These are phyloP conservation scores for Cladosporium sp. DNA, from an alignment of 2,329 filamentous ascomycete genomes.

Conservation along the genomic window DNA sequence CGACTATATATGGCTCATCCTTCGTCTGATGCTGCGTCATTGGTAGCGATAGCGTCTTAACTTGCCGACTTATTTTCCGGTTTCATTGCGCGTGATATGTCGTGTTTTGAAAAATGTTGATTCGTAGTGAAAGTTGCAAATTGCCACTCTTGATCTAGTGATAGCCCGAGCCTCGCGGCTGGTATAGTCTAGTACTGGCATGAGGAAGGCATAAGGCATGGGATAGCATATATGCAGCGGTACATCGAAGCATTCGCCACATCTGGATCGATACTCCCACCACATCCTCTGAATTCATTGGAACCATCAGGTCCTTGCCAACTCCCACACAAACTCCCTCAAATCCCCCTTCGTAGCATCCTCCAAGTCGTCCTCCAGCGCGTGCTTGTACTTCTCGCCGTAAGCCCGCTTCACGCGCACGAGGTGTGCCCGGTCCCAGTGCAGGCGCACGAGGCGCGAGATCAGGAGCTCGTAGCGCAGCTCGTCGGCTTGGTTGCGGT, in stretches of 20 bases:
- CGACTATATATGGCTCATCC: background rate
- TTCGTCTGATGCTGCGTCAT: background rate
- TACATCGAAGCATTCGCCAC: background rate
- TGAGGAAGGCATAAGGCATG: background rate
- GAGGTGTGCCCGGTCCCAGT: constrained; percentile 88
- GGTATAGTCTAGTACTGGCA: background rate
- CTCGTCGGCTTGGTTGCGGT: constrained; percentile 35
- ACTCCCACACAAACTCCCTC: constrained; percentile 37
- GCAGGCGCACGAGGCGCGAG: constrained; percentile 80
- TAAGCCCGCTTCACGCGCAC: constrained; percentile 78
- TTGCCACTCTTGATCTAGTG: background rate
- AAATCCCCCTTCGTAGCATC: constrained; percentile 74
- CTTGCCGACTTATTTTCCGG: too few relatives aligned
- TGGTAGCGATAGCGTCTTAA: background rate
- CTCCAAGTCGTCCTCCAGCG: constrained; percentile 74
- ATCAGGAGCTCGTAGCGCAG: constrained; percentile 84
- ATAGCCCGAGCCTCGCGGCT: background rate
- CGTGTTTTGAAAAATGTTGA: background rate
- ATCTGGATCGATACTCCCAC: background rate
- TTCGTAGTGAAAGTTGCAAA: background rate
- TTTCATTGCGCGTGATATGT: background rate
- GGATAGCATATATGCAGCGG: too few relatives aligned
- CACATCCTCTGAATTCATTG: background rate
- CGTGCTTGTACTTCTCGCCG: constrained; percentile 70
- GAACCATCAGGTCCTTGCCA: constrained; percentile 20